Base-by-base conservation (phyloP, 331 rosid genomes). In the Telfairia occidentalis region DNA sequence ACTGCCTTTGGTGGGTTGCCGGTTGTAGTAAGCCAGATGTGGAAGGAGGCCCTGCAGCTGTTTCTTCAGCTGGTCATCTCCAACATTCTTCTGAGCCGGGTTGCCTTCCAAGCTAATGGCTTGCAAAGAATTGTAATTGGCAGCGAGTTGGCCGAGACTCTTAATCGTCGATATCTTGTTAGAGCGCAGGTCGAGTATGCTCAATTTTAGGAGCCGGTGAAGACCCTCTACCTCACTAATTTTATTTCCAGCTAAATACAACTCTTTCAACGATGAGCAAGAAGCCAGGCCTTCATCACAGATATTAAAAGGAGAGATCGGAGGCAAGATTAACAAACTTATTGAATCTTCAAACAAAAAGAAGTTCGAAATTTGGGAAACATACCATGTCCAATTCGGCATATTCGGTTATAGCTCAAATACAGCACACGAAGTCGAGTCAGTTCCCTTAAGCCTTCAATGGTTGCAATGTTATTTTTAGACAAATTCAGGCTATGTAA, bases 191-290 rank as follows among this genome's bases (percentile, higher is more conserved):
- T 95, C 97, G 78, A 92, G 82, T 70, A 92, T 78, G 16, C 80
- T 82, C 79, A 95, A 74, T 83, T 95, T 95, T 80, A 95, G 80
- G 43, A 95, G 89, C 35, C 99, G 96, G 86, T 95, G 99, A 73
- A 95, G 89, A 79, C 99, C 97, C 87, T 95, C 99, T 5, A 95
- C 97, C 83, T 95, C 99, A 5, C 96, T 88, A 71, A 95, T 91
- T 74, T 92, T 95, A 85, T 95, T 95, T 82, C 99, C 97, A 35
- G 97, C 88, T 57, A 95, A 78, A 87, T 95, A 95, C 88, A 95
- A 80, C 88, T 95, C 99, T 84, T 91, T 95, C 2, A 95, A 83
- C 26, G 96, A 84, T n/a, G 99, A 87, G 82, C 97, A 92, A 3
- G 97, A 95, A 60, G 97, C 96, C 4, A 95, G 82, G 79, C 99